These are phyloP conservation scores for Pseudocercospora crystallina DNA, from an alignment of 2,329 filamentous ascomycete species.

Conservation along the genomic window DNA sequence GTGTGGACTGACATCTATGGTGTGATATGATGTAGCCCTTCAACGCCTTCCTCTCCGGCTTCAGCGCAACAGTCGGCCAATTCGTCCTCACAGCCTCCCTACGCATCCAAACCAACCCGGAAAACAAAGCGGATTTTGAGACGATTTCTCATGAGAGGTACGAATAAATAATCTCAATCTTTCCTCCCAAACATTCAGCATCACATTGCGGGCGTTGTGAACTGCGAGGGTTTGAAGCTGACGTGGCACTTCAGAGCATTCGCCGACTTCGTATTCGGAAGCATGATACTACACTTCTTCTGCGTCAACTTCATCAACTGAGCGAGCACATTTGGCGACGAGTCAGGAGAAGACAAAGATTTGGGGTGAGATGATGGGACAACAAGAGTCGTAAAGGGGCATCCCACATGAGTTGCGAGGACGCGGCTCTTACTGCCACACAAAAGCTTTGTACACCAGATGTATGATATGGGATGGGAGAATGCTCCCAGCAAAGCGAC, in stretches of 20 bases:
- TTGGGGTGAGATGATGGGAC: neutral
- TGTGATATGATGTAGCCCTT: constrained; percentile 66
- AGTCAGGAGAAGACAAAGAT: neutral
- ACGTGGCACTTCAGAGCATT: constrained; percentile 66
- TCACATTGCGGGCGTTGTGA: neutral
- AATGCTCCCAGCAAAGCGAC: neutral
- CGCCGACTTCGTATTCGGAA: constrained; percentile 93
- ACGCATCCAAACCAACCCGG: constrained; percentile 85
- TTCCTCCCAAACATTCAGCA: too few relatives aligned
- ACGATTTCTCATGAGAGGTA: constrained; percentile 79
- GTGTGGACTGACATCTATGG: neutral
- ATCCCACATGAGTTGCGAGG: neutral
- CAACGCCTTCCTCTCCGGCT: constrained; percentile 96
- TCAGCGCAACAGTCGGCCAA: constrained; percentile 90
- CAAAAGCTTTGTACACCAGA: too few relatives aligned
- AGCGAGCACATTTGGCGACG: too few relatives aligned
- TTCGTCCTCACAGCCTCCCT: constrained; percentile 92
- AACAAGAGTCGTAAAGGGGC: neutral
- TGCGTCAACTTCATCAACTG: constrained; percentile 99
- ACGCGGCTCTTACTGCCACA: neutral
- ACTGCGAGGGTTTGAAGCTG: neutral
- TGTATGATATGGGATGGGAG: neutral
- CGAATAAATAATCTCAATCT: too few relatives aligned
- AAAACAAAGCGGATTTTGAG: constrained; percentile 76
- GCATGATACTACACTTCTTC: constrained; percentile 95